Base-by-base conservation (phyloP, 2,329 filamentous ascomycete species). In the Cyclaneusma minus region DNA sequence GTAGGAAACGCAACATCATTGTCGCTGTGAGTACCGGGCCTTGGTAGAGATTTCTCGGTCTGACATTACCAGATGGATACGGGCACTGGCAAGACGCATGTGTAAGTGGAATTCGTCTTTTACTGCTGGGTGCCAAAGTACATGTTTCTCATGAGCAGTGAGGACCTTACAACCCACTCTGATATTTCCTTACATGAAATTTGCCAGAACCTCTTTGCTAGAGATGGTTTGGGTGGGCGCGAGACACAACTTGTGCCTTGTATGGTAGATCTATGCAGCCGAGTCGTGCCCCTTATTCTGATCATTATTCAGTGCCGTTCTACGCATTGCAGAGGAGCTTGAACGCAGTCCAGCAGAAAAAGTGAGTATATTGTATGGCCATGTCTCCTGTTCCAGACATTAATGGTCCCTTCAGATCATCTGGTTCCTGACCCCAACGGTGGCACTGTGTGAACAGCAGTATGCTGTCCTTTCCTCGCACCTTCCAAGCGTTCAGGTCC, bases 371-470 rank as follows among this genome's bases (percentile, higher is more conserved):
- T 15, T 17, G 6, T 25, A 20, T 20, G 21, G 15, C 24, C 11
- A 18, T n/a, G 7, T 18, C n/a, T 8, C n/a, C n/a, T 7, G 12
- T 19, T 16, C 19, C 24, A 14, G 12, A 12, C 28, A 22, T 34
- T 44, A 36, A 45, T 28, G 16, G 24, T 3, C 4, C 11, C 6
- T 6, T 4, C 8, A 70, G 69, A 46, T 70, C 4, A 56, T 80
- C 7, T 87, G 80, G 80, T 82, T 85, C 38, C 52, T 82, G 21
- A 66, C 72, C 0, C 77, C 78, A 0, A 84, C 74, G 0, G 63
- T 81, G 4, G 54, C 65, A 1, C 56, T 87, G 1, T 77, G 72
- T 30, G 41, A 54, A 5, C 80, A 87, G 37, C 80, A 85, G 41
- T 56, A 59, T 37, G 49, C 56, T 3, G 67, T 70, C 12, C 60